These are phyloP conservation scores for Talaromyces adpressus DNA, from an alignment of 495 filamentous ascomycete species.

Conservation along the genomic window DNA sequence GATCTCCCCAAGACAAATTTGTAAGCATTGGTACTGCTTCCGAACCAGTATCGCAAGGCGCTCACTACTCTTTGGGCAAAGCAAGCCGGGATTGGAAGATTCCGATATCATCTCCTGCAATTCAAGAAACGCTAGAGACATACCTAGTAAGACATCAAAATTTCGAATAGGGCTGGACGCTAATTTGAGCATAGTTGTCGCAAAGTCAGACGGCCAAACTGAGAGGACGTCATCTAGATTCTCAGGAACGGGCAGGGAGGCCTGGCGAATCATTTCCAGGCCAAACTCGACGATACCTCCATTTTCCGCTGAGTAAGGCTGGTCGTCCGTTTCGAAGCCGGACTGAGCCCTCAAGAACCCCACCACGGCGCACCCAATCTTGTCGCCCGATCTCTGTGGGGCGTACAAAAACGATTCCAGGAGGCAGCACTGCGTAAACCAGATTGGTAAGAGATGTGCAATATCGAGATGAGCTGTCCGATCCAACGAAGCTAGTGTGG, in stretches of 20 bases:
- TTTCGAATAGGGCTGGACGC: slow-evolving; percentile 15
- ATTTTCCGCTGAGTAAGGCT: slow-evolving; percentile 14
- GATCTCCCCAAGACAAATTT: slow-evolving; percentile 15
- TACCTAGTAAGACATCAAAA: slow-evolving; percentile 16
- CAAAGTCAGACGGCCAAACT: slow-evolving; percentile 19
- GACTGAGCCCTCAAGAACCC: slow-evolving; percentile 27
- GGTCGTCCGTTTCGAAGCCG: slow-evolving; percentile 27
- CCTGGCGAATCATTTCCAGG: slow-evolving; percentile 20
- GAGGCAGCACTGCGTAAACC: slow-evolving; percentile 29
- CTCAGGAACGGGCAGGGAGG: slow-evolving; percentile 12
- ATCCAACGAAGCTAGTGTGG: background rate
- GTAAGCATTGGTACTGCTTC: slow-evolving; percentile 16
- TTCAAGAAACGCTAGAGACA: slow-evolving; percentile 16
- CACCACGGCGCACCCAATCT: slow-evolving; percentile 19
- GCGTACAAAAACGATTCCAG: slow-evolving; percentile 24
- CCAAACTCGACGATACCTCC: slow-evolving; percentile 24
- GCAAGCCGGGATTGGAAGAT: slow-evolving; percentile 8
- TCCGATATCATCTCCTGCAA: slow-evolving; percentile 16
- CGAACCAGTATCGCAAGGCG: slow-evolving; percentile 11
- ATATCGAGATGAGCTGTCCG: slow-evolving; percentile 8
- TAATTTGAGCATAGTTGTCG: slow-evolving; percentile 16
- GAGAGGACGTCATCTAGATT: slow-evolving; percentile 15
- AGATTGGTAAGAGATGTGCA: slow-evolving; percentile 23
- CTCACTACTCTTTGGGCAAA: slow-evolving; percentile 15
- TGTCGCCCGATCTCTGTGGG: slow-evolving; percentile 19